Evolutionary conservation across 352 stramenopile genomes (phyloP), one percentile per base, ranked within the genome.

Genomic region (Globisporangium ultimum): DNA sequence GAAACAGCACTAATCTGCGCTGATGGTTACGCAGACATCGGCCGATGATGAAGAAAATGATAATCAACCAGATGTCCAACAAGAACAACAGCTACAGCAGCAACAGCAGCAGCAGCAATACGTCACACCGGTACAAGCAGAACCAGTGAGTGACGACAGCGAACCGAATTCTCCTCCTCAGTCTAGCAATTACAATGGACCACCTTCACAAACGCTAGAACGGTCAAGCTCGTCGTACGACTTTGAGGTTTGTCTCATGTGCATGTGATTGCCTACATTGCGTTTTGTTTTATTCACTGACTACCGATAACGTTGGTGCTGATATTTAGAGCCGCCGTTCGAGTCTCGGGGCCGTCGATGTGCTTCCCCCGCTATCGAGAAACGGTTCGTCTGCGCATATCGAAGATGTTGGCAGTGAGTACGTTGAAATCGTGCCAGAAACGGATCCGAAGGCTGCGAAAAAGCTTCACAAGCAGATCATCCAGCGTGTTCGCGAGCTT

Each of bases 381-480:
- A 69, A 24, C 20, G 57, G 53, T 20, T 60, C 59, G 2, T 32
- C 24, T 32, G 24, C 24, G 0, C 58, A 64, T 21, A 66, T 75
- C 21, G 78, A 88, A 20, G 74, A 87, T 18, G 70, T 83, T n/a
- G 67, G 68, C 38, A 74, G 84, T 5, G 79, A 88, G 42, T 72
- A 77, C 60, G 60, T 86, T 17, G 63, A 84, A 36, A 67, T 90
- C 22, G 48, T 76, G 1, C 76, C 76, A 2, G 78, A 86, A 55
- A 75, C 63, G 0, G 76, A 93, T 45, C 66, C 81, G 10, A 77
- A 70, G 20, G 75, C 66, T n/a, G 76, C 79, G 6, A 89, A 89
- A 61, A 80, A 72, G 38, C 70, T 93, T 4, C 84, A 93, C 64
- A 91, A 89, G 51, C 75, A 78, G 32, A 80, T 93, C 22, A 63